phyloP scores from a whole-genome alignment of 2,329 filamentous ascomycete species.

The Pseudohalonectria lignicola region DNA sequence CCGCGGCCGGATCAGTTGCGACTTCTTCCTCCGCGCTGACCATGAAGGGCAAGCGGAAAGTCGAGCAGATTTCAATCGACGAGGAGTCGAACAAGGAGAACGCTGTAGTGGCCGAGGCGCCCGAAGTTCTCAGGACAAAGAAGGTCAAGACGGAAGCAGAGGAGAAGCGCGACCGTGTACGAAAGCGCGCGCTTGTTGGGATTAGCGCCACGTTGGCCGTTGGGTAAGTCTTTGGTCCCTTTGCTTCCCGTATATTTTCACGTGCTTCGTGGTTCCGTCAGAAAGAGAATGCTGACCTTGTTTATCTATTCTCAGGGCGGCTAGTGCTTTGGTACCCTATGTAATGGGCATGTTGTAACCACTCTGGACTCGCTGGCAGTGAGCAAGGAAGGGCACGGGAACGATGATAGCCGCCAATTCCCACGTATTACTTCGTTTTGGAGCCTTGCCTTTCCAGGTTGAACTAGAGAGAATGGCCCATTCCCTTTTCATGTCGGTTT shows the following conservation, averaged over 20 bases:
- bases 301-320: not conserved
- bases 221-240: conserved; percentile 54
- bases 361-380: no score
- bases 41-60: conserved; percentile 61
- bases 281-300: not conserved
- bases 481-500: not conserved
- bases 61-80: conserved; percentile 58
- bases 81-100: conserved; percentile 41
- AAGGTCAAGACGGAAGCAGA: conserved; percentile 72
- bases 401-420: no score
- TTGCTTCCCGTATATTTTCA: not conserved
- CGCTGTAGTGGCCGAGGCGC: conserved; percentile 15
- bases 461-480: not conserved
- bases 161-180: conserved; percentile 74
- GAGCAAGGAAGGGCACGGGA: no score
- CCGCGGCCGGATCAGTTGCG: conserved; percentile 33
- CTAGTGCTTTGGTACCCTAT: conserved; percentile 15
- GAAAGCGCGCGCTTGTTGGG: conserved; percentile 75
- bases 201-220: conserved; percentile 79
- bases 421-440: not conserved
- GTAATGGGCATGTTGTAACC: conserved; percentile 14
- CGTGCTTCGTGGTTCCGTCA: no score
- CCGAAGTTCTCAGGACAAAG: conserved; percentile 37
- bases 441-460: not conserved
- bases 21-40: conserved; percentile 22